phyloP scores from a whole-genome alignment of 352 stramenopile genomes.

The Globisporangium nodosum region DNA sequence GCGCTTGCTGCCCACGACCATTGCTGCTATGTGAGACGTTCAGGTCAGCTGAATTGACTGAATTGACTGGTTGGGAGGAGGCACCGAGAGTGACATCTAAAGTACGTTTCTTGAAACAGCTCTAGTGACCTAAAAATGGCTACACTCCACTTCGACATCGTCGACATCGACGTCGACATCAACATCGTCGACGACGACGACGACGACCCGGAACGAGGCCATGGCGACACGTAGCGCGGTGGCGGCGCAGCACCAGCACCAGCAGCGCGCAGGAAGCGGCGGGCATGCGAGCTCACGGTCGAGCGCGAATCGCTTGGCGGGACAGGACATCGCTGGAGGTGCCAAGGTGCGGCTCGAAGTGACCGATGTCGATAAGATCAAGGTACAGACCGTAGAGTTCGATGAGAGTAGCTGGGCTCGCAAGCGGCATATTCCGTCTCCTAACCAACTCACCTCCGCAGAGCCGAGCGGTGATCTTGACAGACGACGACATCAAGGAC shows the following conservation, averaged over 20 bases:
- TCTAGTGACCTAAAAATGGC: not conserved
- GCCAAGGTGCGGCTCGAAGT: slow-evolving; percentile 23
- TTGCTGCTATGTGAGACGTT: not conserved
- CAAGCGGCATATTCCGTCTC: not conserved
- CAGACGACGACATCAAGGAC: slow-evolving; percentile 33
- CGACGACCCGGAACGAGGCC: not conserved
- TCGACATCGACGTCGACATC: not conserved
- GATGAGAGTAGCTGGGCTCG: too few species aligned
- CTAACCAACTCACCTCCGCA: slow-evolving; percentile 3
- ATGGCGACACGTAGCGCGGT: slow-evolving; percentile 1
- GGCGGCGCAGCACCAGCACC: not conserved
- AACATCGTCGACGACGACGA: not conserved
- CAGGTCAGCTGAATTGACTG: not conserved
- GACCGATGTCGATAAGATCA: slow-evolving; percentile 41
- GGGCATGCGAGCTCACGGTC: slow-evolving; percentile 16
- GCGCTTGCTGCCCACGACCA: slow-evolving; percentile 31
- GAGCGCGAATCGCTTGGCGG: slow-evolving; percentile 35
- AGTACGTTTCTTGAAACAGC: not conserved
- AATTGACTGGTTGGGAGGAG: not conserved
- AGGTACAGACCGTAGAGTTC: slow-evolving; percentile 14
- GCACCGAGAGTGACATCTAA: not conserved
- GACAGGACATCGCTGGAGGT: slow-evolving; percentile 56
- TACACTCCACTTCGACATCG: not conserved
- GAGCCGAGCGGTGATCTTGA: slow-evolving; percentile 53
- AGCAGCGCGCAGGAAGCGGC: slow-evolving; percentile 3